Percentiles rank a stretch among this genome's conserved stretches.
Conservation (phyloP, 2,329 filamentous ascomycete species). For the Trichoderma pleuroti region DNA sequence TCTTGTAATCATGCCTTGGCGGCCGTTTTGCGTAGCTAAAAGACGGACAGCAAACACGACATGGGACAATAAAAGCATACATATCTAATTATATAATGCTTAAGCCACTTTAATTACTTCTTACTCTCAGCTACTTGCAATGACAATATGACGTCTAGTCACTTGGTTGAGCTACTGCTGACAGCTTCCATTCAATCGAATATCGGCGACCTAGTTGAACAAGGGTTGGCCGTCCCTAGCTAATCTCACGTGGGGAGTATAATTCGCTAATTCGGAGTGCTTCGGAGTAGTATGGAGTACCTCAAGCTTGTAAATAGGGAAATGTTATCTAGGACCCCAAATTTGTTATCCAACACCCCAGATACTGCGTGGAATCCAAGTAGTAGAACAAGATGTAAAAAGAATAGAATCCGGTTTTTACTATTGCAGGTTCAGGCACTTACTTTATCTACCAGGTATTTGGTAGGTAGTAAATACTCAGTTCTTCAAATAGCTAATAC, state of each 20-base stretch:
- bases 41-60: not conserved
- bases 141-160: not conserved
- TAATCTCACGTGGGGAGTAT: not conserved
- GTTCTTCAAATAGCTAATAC: too few species aligned
- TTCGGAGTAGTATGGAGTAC: not conserved
- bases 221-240: not conserved
- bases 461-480: too few species aligned
- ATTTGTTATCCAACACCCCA: too few species aligned
- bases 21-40: not conserved
- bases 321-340: too few species aligned
- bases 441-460: too few species aligned
- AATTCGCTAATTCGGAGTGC: not conserved
- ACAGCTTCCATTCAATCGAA: not conserved
- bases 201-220: not conserved
- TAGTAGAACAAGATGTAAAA: too few species aligned
- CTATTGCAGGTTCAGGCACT: too few species aligned
- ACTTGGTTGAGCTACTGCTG: not conserved
- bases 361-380: too few species aligned
- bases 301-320: too few species aligned
- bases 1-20: not conserved
- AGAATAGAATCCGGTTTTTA: too few species aligned
- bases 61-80: not conserved
- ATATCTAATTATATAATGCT: too few species aligned
- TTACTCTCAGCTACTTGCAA: not conserved
- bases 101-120: not conserved